A percentile compares a stretch with the other conserved stretches of the same genome.
Conservation (phyloP, 2,329 filamentous ascomycete genomes). For the Ophiostoma ulmi region DNA sequence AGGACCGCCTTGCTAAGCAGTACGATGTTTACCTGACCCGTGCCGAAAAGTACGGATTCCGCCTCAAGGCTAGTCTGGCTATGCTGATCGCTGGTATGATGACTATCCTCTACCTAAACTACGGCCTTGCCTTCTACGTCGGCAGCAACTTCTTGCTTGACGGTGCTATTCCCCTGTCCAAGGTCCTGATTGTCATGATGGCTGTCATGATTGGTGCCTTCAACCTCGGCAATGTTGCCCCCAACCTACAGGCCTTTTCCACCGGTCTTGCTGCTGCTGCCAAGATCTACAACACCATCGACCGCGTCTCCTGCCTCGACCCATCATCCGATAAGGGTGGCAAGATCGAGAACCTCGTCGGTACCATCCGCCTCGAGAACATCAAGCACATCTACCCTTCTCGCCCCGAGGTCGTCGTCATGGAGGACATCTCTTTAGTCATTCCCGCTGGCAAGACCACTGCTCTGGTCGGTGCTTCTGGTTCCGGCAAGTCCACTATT, state of each 20-base stretch:
- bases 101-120: conserved; percentile 77
- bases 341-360: conserved; percentile 66
- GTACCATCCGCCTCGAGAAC: conserved; percentile 72
- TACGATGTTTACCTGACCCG: conserved; percentile 71
- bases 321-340: conserved; percentile 65
- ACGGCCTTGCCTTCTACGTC: conserved; percentile 84
- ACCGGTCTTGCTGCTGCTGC: conserved; percentile 75
- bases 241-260: conserved; percentile 81
- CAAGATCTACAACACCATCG: conserved; percentile 93
- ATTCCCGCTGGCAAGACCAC: conserved; percentile 89
- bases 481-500: conserved; percentile 91
- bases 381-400: conserved; percentile 95
- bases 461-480: conserved; percentile 87
- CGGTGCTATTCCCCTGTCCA: conserved; percentile 59
- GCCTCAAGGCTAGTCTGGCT: conserved; percentile 65
- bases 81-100: conserved; percentile 83
- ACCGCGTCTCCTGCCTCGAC: conserved; percentile 79
- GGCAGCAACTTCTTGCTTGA: conserved; percentile 69
- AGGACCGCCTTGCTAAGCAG: conserved; percentile 81
- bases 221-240: conserved; percentile 79
- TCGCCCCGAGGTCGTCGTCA: conserved; percentile 80
- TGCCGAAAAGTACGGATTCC: conserved; percentile 72
- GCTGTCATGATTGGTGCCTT: conserved; percentile 91
- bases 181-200: conserved; percentile 80
- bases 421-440: conserved; percentile 72